Evolutionary conservation across 1,139 yeast genomes (phyloP).

Genomic region (Starmera stellimalicola): DNA sequence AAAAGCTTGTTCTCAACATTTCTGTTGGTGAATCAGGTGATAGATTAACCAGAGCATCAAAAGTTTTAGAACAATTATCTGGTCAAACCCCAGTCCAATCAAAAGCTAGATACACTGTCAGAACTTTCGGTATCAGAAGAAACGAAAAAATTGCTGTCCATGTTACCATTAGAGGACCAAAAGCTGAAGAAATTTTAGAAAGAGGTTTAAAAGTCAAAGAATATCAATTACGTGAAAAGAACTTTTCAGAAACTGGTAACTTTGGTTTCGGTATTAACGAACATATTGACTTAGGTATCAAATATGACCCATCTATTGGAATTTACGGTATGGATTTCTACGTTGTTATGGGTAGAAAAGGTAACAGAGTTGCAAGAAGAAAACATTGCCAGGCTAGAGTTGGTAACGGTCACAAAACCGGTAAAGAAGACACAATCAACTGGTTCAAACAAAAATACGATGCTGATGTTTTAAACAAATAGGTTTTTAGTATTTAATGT

Average conservation of each 20-base stretch:
- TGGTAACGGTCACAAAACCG: slow-evolving; percentile 90
- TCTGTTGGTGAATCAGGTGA: slow-evolving; percentile 99
- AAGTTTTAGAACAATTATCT: slow-evolving; percentile 98
- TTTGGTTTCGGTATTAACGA: slow-evolving; percentile 99
- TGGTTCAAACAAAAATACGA: slow-evolving; percentile 99
- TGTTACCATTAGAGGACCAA: slow-evolving; percentile 99
- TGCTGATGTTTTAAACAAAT: slow-evolving; percentile 91
- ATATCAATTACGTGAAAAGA: slow-evolving; percentile 88
- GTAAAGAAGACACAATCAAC: slow-evolving; percentile 87
- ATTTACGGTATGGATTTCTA: slow-evolving; percentile 99
- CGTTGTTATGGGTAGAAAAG: slow-evolving; percentile 99
- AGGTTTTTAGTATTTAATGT: slow-evolving; percentile 15
- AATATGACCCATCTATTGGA: slow-evolving; percentile 99
- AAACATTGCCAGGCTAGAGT: slow-evolving; percentile 87
- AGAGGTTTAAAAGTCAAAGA: slow-evolving; percentile 99
- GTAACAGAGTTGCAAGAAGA: slow-evolving; percentile 98
- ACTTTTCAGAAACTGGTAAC: slow-evolving; percentile 99
- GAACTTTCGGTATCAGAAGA: slow-evolving; percentile 99
- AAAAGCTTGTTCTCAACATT: slow-evolving; percentile 98
- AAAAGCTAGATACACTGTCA: slow-evolving; percentile 99
- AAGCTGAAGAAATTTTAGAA: slow-evolving; percentile 99
- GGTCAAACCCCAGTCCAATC: slow-evolving; percentile 99
- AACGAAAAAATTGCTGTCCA: slow-evolving; percentile 99
- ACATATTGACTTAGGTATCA: slow-evolving; percentile 99
- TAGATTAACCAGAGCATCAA: slow-evolving; percentile 99